A percentile compares a stretch with the other conserved stretches of the same genome.
These are phyloP conservation scores for Cryptosporidium meleagridis DNA, from an alignment of 169 alveolate species.

Conservation along the genomic window DNA sequence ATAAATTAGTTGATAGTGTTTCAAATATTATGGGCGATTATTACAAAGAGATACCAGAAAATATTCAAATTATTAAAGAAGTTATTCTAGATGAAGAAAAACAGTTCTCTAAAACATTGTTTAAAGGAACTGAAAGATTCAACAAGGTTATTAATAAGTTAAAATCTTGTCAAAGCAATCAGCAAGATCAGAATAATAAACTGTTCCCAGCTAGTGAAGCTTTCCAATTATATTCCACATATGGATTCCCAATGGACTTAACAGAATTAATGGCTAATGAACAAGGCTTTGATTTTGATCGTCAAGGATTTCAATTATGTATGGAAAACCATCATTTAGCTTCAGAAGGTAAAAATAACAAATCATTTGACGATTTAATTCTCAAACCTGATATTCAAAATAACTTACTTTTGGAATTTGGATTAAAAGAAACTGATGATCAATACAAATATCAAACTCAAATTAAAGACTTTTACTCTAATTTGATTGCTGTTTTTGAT, in stretches of 20 bases:
- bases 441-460: constrained; percentile 11
- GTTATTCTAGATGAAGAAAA: constrained; percentile 87
- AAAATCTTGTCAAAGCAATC: background rate
- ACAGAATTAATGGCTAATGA: constrained; percentile 93
- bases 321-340: constrained; percentile 84
- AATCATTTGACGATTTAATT: background rate
- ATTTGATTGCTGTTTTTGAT: constrained; percentile 65
- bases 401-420: background rate
- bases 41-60: constrained; percentile 84
- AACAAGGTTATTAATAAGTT: constrained; percentile 71
- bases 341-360: constrained; percentile 82
- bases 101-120: constrained; percentile 87
- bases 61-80: constrained; percentile 83
- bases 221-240: constrained; percentile 90
- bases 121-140: constrained; percentile 86
- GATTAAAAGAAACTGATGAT: constrained; percentile 56
- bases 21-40: constrained; percentile 85
- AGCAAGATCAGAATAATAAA: background rate
- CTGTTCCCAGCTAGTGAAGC: constrained; percentile 86
- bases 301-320: constrained; percentile 84
- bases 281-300: constrained; percentile 82
- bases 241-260: constrained; percentile 93
- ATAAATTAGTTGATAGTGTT: constrained; percentile 87
- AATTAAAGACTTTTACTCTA: constrained; percentile 4
- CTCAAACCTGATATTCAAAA: constrained; percentile 63